These are phyloP conservation scores for Glycine soja DNA, from an alignment of 306 rosid species.

Conservation along the genomic window DNA sequence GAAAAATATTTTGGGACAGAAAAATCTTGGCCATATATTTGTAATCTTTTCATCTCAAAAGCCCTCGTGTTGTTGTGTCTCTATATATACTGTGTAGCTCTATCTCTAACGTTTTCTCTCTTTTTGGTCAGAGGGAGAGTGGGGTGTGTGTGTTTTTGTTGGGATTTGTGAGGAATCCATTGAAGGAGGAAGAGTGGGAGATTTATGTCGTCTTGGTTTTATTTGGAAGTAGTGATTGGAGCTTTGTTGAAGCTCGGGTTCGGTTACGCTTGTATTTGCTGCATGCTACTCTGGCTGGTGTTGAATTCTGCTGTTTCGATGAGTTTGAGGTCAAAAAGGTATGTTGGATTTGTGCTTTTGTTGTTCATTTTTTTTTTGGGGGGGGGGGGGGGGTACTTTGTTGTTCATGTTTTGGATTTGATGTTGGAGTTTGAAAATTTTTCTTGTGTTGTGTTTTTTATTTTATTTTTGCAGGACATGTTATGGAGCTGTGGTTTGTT, in stretches of 20 bases:
- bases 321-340: slow-evolving; percentile 80
- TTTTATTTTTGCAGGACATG: slow-evolving; percentile 62
- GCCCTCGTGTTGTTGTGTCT: neutral
- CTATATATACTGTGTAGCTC: neutral
- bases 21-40: slow-evolving; percentile 64
- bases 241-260: slow-evolving; percentile 75
- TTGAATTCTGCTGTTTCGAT: slow-evolving; percentile 63
- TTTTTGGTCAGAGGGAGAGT: neutral
- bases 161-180: slow-evolving; percentile 40
- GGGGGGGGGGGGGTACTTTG: too few relatives aligned
- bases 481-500: slow-evolving; percentile 61
- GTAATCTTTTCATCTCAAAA: slow-evolving; percentile 49
- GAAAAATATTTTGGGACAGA: slow-evolving; percentile 28
- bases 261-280: slow-evolving; percentile 42
- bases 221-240: slow-evolving; percentile 61
- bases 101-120: neutral
- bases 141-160: neutral
- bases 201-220: slow-evolving; percentile 80
- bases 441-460: neutral
- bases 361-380: neutral
- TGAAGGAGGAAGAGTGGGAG: slow-evolving; percentile 40
- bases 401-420: neutral
- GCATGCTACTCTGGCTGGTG: slow-evolving; percentile 61
- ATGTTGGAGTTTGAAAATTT: slow-evolving; percentile 5
- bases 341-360: neutral